Evolutionary conservation across 495 filamentous ascomycete species (phyloP).

Genomic region (Penicillium tannophilum): DNA sequence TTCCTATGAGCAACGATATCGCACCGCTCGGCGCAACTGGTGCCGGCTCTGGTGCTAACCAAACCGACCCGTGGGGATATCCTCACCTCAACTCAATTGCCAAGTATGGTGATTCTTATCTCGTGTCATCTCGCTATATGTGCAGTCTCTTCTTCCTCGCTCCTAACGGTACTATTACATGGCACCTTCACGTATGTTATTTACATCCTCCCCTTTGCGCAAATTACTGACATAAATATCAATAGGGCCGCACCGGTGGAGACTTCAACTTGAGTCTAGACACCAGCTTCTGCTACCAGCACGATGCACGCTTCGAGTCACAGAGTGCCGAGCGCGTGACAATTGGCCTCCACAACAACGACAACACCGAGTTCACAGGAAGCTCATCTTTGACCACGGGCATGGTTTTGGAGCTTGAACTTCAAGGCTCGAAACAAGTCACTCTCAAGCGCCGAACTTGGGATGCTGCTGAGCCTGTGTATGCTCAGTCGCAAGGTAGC

Average conservation of each 20-base stretch:
- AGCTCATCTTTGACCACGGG: constrained; percentile 27
- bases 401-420: constrained; percentile 26
- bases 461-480: constrained; percentile 34
- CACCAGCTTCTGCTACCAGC: constrained; percentile 34
- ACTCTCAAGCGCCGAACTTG: constrained; percentile 22
- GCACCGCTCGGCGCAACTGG: constrained; percentile 15
- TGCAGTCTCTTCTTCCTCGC: constrained; percentile 37
- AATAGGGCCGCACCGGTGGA: constrained; percentile 40
- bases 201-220: too few species aligned
- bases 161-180: constrained; percentile 33
- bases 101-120: constrained; percentile 36
- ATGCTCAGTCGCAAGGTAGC: constrained; percentile 41
- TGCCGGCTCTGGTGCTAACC: constrained; percentile 13
- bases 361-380: constrained; percentile 22
- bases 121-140: constrained; percentile 43
- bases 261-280: constrained; percentile 31
- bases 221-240: neutral
- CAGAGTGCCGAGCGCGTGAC: constrained; percentile 23
- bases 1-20: constrained; percentile 17
- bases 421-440: constrained; percentile 20
- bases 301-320: constrained; percentile 25
- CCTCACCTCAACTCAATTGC: constrained; percentile 43
- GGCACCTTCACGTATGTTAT: constrained; percentile 39
- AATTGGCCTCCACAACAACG: constrained; percentile 33
- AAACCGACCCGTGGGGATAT: constrained; percentile 37